Evolutionary conservation across 257 asterid species (phyloP).

Genomic region (Mentha longifolia): DNA sequence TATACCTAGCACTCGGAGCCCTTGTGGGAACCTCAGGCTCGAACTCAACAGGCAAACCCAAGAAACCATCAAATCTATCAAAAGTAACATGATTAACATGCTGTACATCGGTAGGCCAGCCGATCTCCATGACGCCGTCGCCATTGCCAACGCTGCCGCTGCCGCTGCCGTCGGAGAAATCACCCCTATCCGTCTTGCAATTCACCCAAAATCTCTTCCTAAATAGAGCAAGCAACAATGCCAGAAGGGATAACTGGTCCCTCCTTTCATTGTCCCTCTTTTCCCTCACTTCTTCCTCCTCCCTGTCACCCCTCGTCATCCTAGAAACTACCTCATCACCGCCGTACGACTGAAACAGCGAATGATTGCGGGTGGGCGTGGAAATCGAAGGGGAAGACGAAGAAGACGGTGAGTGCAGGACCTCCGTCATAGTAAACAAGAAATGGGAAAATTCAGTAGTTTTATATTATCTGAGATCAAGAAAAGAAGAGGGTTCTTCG

Average conservation of each 20-base stretch:
- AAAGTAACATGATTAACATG: constrained; percentile 90
- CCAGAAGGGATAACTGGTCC: constrained; percentile 74
- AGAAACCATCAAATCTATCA: constrained; percentile 90
- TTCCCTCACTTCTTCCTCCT: constrained; percentile 46
- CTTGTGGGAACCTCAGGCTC: constrained; percentile 88
- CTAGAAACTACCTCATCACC: constrained; percentile 35
- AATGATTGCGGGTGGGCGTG: constrained; percentile 59
- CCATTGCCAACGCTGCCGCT: constrained; percentile 10
- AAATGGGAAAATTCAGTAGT: constrained; percentile 35
- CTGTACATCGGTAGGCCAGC: constrained; percentile 91
- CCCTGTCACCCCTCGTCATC: constrained; percentile 38
- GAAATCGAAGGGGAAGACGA: constrained; percentile 76
- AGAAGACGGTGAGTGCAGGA: constrained; percentile 75
- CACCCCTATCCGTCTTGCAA: constrained; percentile 59
- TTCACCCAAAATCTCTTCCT: constrained; percentile 79
- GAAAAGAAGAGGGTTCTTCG: constrained; percentile 38
- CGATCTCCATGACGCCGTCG: constrained; percentile 66
- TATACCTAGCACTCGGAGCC: constrained; percentile 91
- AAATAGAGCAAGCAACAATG: constrained; percentile 68
- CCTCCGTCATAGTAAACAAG: constrained; percentile 69
- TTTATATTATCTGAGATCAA: constrained; percentile 28
- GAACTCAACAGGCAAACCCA: constrained; percentile 95
- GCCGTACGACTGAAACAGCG: constrained; percentile 49
- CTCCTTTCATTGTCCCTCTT: constrained; percentile 58
- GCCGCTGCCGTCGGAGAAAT: constrained; percentile 14